These are phyloP conservation scores for Atkinsonella hypoxylon DNA, from an alignment of 2,329 filamentous ascomycete genomes.

Conservation along the genomic window DNA sequence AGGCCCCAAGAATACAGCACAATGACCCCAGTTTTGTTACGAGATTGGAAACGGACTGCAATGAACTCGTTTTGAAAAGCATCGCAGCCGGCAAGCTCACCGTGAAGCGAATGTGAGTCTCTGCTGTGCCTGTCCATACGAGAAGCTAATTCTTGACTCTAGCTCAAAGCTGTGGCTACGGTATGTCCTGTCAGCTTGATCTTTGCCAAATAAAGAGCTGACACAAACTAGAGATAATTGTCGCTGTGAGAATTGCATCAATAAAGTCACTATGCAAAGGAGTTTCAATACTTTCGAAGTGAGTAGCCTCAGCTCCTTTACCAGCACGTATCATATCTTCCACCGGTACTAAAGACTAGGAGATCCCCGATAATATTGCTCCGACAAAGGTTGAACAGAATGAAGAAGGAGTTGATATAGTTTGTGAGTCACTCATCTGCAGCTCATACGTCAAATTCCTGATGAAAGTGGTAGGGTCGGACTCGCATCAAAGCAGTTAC, in stretches of 20 bases:
- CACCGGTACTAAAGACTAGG: background rate
- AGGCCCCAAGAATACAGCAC: background rate
- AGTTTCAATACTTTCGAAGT: conserved; percentile 30
- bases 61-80: conserved; percentile 6
- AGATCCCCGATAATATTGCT: conserved; percentile 22
- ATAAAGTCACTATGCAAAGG: conserved; percentile 29
- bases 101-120: conserved; percentile 6
- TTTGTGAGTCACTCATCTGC: conserved; percentile 16
- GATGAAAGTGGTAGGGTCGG: conserved; percentile 43
- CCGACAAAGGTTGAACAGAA: conserved; percentile 17
- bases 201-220: background rate
- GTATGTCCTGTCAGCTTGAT: conserved; percentile 6
- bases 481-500: conserved; percentile 59
- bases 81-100: background rate
- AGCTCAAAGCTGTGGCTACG: conserved; percentile 14
- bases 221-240: conserved; percentile 27
- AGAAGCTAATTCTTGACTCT: background rate
- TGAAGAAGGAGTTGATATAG: conserved; percentile 19
- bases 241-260: conserved; percentile 28
- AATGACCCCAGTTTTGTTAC: conserved; percentile 8
- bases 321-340: background rate
- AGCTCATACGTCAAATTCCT: background rate
- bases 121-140: background rate
- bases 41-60: conserved; percentile 4
- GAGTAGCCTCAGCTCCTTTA: background rate